These are phyloP conservation scores for Rhododendron mucronatum DNA, from an alignment of 148 eudicot genomes.

Conservation along the genomic window DNA sequence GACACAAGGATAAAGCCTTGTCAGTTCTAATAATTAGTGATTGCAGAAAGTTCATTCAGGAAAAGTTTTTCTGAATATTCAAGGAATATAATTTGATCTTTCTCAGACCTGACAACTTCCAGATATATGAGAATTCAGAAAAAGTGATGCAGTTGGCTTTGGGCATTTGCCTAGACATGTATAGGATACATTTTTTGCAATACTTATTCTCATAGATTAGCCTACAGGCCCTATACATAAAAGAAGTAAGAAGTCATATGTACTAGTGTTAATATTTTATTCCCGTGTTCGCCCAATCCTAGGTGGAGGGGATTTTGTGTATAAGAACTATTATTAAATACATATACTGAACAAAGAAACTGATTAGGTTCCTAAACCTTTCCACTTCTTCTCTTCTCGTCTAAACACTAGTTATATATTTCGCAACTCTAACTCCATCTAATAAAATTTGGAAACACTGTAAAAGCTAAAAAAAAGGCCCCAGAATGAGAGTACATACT, in stretches of 20 bases:
- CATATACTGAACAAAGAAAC: background rate
- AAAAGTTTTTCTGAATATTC: background rate
- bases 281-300: background rate
- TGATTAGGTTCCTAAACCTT: background rate
- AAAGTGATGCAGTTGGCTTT: background rate
- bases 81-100: background rate
- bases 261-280: background rate
- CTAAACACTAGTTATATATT: background rate
- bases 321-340: background rate
- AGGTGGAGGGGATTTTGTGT: background rate
- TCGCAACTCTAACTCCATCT: background rate
- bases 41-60: background rate
- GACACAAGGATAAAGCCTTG: background rate
- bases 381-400: background rate
- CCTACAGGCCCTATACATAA: no score
- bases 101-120: background rate
- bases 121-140: background rate
- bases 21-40: background rate
- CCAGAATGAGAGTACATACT: slow-evolving; percentile 36
- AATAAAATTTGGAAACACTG: background rate
- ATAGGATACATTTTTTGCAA: background rate
- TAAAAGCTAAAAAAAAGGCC: background rate
- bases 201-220: background rate
- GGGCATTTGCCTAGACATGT: background rate
- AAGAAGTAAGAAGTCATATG: background rate